These are phyloP conservation scores for Penicillium antarcticum DNA, from an alignment of 495 filamentous ascomycete species.

Conservation along the genomic window DNA sequence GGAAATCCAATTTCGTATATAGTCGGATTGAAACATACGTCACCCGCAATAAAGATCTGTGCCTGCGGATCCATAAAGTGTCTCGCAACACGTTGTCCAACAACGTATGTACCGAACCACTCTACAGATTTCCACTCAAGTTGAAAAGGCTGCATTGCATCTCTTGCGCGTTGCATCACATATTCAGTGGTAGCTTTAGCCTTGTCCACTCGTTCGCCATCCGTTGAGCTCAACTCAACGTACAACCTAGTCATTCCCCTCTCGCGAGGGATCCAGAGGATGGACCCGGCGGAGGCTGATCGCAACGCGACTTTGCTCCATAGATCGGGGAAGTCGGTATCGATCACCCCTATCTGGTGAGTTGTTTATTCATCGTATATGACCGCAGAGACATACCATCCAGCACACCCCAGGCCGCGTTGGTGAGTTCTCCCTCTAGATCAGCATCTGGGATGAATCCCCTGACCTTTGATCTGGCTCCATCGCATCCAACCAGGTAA, in stretches of 20 bases:
- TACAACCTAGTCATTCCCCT: slow-evolving; percentile 72
- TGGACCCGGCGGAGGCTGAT: slow-evolving; percentile 63
- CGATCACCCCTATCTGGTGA: slow-evolving; percentile 50
- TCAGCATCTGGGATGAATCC: slow-evolving; percentile 48
- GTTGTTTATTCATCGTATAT: no score
- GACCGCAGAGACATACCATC: slow-evolving; percentile 49
- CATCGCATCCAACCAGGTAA: slow-evolving; percentile 35
- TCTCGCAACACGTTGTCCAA: slow-evolving; percentile 72
- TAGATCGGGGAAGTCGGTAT: slow-evolving; percentile 75
- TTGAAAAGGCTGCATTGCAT: slow-evolving; percentile 63
- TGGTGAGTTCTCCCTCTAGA: slow-evolving; percentile 58
- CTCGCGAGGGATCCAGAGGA: slow-evolving; percentile 75
- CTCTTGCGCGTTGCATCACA: slow-evolving; percentile 62
- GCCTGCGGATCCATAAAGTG: slow-evolving; percentile 62
- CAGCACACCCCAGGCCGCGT: slow-evolving; percentile 74
- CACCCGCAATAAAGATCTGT: slow-evolving; percentile 76
- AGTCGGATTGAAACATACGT: slow-evolving; percentile 52
- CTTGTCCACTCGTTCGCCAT: slow-evolving; percentile 57
- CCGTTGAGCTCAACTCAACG: slow-evolving; percentile 69
- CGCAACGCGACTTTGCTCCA: slow-evolving; percentile 68
- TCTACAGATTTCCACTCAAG: slow-evolving; percentile 65
- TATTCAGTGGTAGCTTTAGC: slow-evolving; percentile 64
- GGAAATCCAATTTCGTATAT: neutral
- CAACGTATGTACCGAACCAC: slow-evolving; percentile 59
- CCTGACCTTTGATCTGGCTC: slow-evolving; percentile 28